Base-by-base conservation (phyloP, 2,329 filamentous ascomycete genomes). In the Pseudogymnoascus sp. region DNA sequence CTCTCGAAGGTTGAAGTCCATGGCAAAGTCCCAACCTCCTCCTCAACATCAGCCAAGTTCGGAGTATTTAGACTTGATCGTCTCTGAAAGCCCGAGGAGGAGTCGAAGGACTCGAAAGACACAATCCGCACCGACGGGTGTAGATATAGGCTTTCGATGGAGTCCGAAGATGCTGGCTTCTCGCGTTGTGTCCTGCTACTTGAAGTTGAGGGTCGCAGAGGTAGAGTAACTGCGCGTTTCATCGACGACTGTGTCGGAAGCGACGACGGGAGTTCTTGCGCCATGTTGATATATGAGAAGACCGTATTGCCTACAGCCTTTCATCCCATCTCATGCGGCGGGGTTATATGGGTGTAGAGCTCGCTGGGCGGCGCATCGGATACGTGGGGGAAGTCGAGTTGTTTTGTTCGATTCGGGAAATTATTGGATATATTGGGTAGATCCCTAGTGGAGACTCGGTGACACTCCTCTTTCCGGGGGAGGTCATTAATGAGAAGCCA, bases 1-100 rank as follows among this genome's bases (percentile, higher is more conserved):
- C 88, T 84, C 74, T 96, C 91, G 1, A 89, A 84, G n/a, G 85
- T 81, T 2, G 89, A 89, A 59, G 82, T 82, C 86, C 89, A 93
- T 62, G 88, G 81, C 60, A 95, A 77, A 0, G 86, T 86, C 66
- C 88, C 86, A 24, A 84, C 78, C 63, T 83, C 73, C 64, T 83
- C 74, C 69, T 82, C 62, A 69, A 74, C 33, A 71, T 73, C 67
- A 73, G 71, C 61, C 71, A 71, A 65, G 72, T 71, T 66, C 62
- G 67, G 69, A 63, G 63, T 68, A 33, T 65, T 72, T 21, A 68
- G 70, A 16, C 65, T 61, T 2, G 67, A 61, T 21, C 63, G 65
- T 50, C 44, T 50, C 44, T 50, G 44, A 4, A 50, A 50, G 44
- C 14, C 44, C 26, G 44, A 50, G 7, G 44, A 50, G 7, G 44